Base-by-base conservation (phyloP, 2,329 filamentous ascomycete species). In the Macrophomina phaseolina region DNA sequence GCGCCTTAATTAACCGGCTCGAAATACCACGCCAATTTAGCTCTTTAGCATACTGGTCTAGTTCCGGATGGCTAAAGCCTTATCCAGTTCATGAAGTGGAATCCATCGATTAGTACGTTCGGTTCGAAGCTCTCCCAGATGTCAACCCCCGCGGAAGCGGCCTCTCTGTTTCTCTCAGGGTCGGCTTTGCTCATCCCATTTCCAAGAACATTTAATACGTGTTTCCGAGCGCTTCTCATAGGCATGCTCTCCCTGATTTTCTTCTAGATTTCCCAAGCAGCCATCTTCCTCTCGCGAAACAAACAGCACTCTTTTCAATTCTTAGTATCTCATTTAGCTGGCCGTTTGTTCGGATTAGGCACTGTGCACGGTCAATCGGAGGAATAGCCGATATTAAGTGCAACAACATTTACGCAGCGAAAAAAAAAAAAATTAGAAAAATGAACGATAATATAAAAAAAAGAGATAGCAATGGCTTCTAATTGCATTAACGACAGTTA, bases 1-100 rank as follows among this genome's bases (percentile, higher is more conserved):
- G 81, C 2, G 87, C 87, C 8, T 84, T 79, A 18, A 92, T 82
- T 7, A 93, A 75, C 69, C 82, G 82, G 11, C 82, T 79, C 0
- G 80, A 75, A 23, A 89, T 80, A 14, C 81, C 78, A 58, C 85
- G 84, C 53, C 78, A 77, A n/a, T 80, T 77, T 4, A 92, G 78
- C 34, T 85, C 79, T 16, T 78, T 71, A 16, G 88, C 78, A 67
- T 86, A 84, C 2, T 81, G 79, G 3, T 87, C 81, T 2, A 93
- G 79, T 68, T 93, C 90, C 90, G 0, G 84, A 82, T 34, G 79
- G 80, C 1, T 84, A 80, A 11, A 89, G 76, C 68, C 85, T 89
- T 53, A 85, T 88, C n/a, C 80, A 78, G 73, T 91, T 86, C 1
- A 89, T 89, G 70, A 93, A 90, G 65, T 86, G 88, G 74, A 90